phyloP scores from a whole-genome alignment of 257 asterid genomes.

The Striga asiatica region DNA sequence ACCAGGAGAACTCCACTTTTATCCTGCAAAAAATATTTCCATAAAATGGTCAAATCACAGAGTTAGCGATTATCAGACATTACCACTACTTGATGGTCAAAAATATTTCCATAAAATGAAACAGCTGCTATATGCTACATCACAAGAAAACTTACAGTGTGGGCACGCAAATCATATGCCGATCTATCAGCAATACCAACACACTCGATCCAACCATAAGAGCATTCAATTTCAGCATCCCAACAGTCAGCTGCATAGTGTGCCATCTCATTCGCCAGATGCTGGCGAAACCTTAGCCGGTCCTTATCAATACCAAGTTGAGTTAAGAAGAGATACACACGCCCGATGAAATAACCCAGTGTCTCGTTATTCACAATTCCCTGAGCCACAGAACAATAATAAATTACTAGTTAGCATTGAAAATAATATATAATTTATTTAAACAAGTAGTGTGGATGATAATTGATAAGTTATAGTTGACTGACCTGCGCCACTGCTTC shows the following conservation, averaged over 20 bases:
- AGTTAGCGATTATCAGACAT: too few species aligned
- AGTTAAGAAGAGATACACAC: constrained; percentile 71
- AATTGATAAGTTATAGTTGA: neutral
- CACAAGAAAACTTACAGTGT: constrained; percentile 30
- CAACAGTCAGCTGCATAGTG: constrained; percentile 91
- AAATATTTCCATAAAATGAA: too few species aligned
- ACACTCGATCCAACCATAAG: constrained; percentile 85
- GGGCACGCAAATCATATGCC: constrained; percentile 75
- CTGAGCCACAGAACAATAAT: constrained; percentile 22
- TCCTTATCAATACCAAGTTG: constrained; percentile 67
- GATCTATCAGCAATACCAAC: constrained; percentile 85
- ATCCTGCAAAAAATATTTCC: constrained; percentile 65
- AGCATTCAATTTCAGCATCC: constrained; percentile 87
- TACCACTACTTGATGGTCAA: too few species aligned
- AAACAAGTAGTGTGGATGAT: neutral
- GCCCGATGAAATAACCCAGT: constrained; percentile 67
- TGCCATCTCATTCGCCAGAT: constrained; percentile 83
- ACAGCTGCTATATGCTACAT: neutral
- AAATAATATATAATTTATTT: neutral
- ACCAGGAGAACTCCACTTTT: constrained; percentile 61
- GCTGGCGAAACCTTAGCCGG: constrained; percentile 69
- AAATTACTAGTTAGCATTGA: constrained; percentile 4
- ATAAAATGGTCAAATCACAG: too few species aligned
- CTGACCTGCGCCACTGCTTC: constrained; percentile 66
- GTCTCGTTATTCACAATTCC: constrained; percentile 72